Evolutionary conservation across 805 yeast genomes (phyloP).

Genomic region (Helenozyma baotianmanensis): DNA sequence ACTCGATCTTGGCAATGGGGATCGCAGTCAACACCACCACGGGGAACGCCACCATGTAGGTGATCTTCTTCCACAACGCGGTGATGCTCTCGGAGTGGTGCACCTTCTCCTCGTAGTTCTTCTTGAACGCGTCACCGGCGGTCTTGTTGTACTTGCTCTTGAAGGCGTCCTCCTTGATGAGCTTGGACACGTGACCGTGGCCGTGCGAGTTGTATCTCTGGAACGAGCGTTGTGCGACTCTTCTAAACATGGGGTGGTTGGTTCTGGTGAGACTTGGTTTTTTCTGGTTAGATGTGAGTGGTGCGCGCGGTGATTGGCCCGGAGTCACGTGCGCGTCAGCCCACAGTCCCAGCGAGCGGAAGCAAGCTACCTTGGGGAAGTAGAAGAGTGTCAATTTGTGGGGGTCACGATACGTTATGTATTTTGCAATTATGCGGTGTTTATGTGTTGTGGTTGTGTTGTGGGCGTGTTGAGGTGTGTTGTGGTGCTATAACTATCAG

Average conservation of each 20-base stretch:
- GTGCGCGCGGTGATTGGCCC: constrained; percentile 10
- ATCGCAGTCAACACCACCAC: constrained; percentile 70
- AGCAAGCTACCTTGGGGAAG: no score
- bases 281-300: background rate
- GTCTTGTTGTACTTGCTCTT: constrained; percentile 43
- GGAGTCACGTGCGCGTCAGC: constrained; percentile 9
- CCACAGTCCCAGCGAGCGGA: no score
- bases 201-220: constrained; percentile 39
- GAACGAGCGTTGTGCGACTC: constrained; percentile 32
- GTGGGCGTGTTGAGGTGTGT: no score
- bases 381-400: no score
- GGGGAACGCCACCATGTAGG: constrained; percentile 78
- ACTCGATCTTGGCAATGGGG: constrained; percentile 78
- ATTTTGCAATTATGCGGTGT: no score
- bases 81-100: constrained; percentile 81
- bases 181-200: constrained; percentile 39
- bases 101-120: constrained; percentile 56
- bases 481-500: no score
- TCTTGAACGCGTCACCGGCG: constrained; percentile 68
- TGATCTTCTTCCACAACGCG: constrained; percentile 78
- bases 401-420: no score
- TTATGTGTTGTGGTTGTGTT: no score
- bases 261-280: background rate
- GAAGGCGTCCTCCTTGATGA: constrained; percentile 37
- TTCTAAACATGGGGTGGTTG: constrained; percentile 29